Evolutionary conservation across 768 basidiomycete genomes (phyloP).

Genomic region (Ramaria sp.): DNA sequence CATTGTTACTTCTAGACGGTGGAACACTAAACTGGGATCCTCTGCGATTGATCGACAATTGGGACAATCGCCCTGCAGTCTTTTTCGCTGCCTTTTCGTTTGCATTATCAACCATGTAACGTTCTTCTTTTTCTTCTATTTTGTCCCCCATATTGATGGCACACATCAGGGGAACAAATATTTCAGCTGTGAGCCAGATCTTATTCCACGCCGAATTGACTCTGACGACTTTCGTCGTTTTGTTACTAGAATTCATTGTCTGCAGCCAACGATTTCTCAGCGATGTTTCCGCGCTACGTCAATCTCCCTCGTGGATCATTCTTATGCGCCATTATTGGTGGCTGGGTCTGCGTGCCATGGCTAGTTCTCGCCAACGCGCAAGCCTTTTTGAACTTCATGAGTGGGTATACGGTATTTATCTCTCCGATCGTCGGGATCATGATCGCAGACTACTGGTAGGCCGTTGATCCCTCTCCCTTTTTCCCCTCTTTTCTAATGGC

Average conservation of each 20-base stretch:
- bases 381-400: conserved; percentile 68
- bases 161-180: conserved; percentile 30
- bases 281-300: conserved; percentile 61
- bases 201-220: not conserved
- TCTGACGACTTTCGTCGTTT: not conserved
- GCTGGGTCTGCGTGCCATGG: conserved; percentile 84
- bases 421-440: conserved; percentile 78
- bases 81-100: conserved; percentile 79
- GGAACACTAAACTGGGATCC: conserved; percentile 58
- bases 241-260: conserved; percentile 41
- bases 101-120: conserved; percentile 57
- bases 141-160: not conserved
- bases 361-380: conserved; percentile 61
- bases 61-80: conserved; percentile 77
- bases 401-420: conserved; percentile 76
- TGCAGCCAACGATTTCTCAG: conserved; percentile 80
- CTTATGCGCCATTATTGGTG: conserved; percentile 71
- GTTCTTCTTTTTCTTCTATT: conserved; percentile 21
- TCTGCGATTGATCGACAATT: conserved; percentile 58
- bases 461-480: not conserved
- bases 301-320: conserved; percentile 74
- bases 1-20: conserved; percentile 28
- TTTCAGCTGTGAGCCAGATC: conserved; percentile 41
- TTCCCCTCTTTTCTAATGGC: too few species aligned
- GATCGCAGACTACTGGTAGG: conserved; percentile 27